Conservation (phyloP, 352 stramenopile species). For the Globisporangium irregulare region DNA sequence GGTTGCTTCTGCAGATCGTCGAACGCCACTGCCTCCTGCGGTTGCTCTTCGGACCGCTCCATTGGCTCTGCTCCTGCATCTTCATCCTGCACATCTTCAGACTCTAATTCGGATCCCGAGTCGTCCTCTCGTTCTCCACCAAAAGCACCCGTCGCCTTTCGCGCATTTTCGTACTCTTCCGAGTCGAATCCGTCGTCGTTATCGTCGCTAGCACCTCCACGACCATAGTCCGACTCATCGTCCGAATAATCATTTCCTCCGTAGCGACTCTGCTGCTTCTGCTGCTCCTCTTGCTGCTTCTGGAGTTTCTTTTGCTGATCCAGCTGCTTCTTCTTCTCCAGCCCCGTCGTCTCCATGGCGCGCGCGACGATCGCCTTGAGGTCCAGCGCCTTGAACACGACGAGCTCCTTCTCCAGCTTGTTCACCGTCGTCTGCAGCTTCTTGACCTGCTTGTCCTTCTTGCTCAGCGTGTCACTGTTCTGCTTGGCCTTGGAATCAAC, state of each 20-base stretch:
- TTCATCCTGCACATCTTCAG: constrained; percentile 6
- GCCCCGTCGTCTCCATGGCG: constrained; percentile 41
- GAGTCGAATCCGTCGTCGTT: constrained; percentile 45
- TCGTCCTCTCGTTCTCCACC: constrained; percentile 3
- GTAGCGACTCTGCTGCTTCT: constrained; percentile 14
- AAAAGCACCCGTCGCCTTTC: background rate
- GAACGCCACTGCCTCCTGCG: background rate
- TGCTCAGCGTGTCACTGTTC: constrained; percentile 20
- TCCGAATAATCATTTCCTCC: background rate
- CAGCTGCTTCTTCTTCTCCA: constrained; percentile 28
- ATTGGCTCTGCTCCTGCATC: constrained; percentile 3
- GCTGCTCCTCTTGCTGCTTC: constrained; percentile 16
- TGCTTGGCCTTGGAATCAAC: constrained; percentile 4
- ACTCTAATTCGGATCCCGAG: constrained; percentile 5
- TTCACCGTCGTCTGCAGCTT: constrained; percentile 42
- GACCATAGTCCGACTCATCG: constrained; percentile 15
- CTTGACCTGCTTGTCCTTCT: constrained; percentile 37
- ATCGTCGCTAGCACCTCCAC: constrained; percentile 14
- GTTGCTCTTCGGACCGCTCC: background rate
- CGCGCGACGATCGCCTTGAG: constrained; percentile 42
- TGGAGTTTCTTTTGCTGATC: constrained; percentile 19
- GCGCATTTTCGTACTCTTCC: constrained; percentile 33
- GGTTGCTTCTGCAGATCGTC: background rate
- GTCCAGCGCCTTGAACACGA: constrained; percentile 50
- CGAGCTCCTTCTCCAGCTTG: constrained; percentile 54